These are phyloP conservation scores for Litchi chinensis DNA, from an alignment of 345 rosid species.

Conservation along the genomic window DNA sequence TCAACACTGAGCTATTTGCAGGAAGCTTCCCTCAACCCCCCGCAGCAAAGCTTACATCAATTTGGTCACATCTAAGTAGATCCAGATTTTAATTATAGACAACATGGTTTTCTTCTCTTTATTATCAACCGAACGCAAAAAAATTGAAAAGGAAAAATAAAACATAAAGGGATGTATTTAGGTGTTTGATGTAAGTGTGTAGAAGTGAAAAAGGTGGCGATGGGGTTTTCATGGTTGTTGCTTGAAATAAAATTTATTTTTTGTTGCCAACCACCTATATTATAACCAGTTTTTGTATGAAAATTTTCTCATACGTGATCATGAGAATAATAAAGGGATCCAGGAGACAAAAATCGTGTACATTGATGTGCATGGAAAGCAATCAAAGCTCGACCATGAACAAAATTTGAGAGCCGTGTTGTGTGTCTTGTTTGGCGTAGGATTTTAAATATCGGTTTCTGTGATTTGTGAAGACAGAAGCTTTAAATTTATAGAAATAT, in stretches of 20 bases:
- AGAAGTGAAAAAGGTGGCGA: slow-evolving; percentile 9
- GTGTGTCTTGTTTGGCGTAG: too few relatives aligned
- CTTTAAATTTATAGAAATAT: too few relatives aligned
- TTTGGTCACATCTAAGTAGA: slow-evolving; percentile 14
- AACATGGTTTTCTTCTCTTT: not conserved
- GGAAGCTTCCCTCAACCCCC: not conserved
- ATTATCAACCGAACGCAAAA: too few relatives aligned
- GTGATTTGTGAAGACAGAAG: too few relatives aligned
- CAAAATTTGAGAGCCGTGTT: too few relatives aligned
- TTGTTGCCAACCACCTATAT: slow-evolving; percentile 9
- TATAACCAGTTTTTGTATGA: not conserved
- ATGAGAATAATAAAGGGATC: slow-evolving; percentile 6
- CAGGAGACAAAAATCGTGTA: not conserved
- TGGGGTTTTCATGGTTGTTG: slow-evolving; percentile 9
- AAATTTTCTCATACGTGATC: not conserved
- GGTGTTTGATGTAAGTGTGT: slow-evolving; percentile 4
- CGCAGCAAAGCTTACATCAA: not conserved
- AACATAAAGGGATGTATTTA: not conserved
- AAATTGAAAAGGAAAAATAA: not conserved
- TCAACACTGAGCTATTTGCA: too few relatives aligned
- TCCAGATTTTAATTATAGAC: not conserved
- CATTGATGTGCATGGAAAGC: too few relatives aligned
- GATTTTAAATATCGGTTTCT: too few relatives aligned
- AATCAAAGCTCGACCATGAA: too few relatives aligned
- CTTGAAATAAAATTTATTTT: not conserved